phyloP scores from a whole-genome alignment of 805 yeast genomes.

The Starmerella vitae region DNA sequence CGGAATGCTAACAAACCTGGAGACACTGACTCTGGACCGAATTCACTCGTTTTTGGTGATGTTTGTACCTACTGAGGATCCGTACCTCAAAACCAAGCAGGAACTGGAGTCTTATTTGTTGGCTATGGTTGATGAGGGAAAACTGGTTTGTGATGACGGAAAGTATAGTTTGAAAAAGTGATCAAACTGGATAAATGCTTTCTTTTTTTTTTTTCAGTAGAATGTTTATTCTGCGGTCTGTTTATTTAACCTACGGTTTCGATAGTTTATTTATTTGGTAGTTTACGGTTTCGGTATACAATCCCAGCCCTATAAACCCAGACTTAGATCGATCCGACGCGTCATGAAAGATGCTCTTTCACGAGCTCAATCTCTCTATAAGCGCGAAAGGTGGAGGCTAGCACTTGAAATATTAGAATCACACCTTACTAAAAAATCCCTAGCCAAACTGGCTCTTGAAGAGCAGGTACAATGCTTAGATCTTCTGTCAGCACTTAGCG shows the following conservation, averaged over 20 bases:
- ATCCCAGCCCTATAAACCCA: too few species aligned
- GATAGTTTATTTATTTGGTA: too few species aligned
- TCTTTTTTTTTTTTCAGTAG: too few species aligned
- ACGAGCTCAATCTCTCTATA: conserved; percentile 16
- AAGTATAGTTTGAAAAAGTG: conserved; percentile 25
- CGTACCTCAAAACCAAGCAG: conserved; percentile 30
- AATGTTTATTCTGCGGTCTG: not conserved
- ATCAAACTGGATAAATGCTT: too few species aligned
- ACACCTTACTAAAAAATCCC: not conserved
- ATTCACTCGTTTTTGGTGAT: conserved; percentile 42
- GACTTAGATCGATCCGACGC: too few species aligned
- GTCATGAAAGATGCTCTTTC: conserved; percentile 13
- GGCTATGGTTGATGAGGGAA: conserved; percentile 34
- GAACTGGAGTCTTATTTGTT: conserved; percentile 34
- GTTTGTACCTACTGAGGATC: conserved; percentile 42
- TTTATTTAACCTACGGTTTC: too few species aligned
- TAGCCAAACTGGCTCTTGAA: conserved; percentile 1
- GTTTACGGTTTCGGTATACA: too few species aligned
- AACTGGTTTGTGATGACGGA: conserved; percentile 29
- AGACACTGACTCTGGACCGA: conserved; percentile 35
- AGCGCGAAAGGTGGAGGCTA: conserved; percentile 8
- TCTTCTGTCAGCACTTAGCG: conserved; percentile 17
- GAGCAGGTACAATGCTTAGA: conserved; percentile 10
- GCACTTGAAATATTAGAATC: conserved; percentile 18
- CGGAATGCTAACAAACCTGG: conserved; percentile 47